phyloP scores from a whole-genome alignment of 2,329 filamentous ascomycete genomes.

The Venturia effusa region DNA sequence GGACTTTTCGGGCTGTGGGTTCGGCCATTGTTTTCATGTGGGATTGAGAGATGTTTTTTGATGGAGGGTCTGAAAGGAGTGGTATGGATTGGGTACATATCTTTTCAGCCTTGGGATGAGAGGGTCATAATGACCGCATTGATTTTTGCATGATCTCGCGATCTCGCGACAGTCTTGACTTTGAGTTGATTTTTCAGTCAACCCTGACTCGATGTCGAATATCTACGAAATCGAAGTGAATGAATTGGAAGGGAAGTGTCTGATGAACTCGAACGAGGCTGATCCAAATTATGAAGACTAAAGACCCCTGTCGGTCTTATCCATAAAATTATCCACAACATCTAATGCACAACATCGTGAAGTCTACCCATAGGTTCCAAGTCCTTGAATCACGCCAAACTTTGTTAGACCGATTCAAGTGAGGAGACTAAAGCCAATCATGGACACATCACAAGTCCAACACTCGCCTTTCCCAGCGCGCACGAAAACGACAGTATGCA shows the following conservation, averaged over 20 bases:
- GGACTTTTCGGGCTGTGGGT: neutral
- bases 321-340: neutral
- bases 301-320: neutral
- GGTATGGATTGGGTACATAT: too few relatives aligned
- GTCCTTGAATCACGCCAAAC: neutral
- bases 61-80: neutral
- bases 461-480: conserved; percentile 55
- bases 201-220: neutral
- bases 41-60: neutral
- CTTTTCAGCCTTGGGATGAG: neutral
- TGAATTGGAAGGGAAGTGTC: neutral
- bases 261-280: neutral
- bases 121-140: conserved; percentile 4
- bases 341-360: neutral
- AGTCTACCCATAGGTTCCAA: neutral
- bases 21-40: neutral
- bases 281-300: neutral
- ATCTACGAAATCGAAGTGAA: neutral
- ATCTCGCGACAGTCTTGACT: neutral
- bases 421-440: neutral
- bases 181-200: neutral
- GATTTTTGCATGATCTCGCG: neutral
- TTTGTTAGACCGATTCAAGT: neutral
- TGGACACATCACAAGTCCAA: neutral
- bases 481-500: conserved; percentile 33